Base-by-base conservation (phyloP, 139 green algal species). In the Pseudopediastrum boryanum region DNA sequence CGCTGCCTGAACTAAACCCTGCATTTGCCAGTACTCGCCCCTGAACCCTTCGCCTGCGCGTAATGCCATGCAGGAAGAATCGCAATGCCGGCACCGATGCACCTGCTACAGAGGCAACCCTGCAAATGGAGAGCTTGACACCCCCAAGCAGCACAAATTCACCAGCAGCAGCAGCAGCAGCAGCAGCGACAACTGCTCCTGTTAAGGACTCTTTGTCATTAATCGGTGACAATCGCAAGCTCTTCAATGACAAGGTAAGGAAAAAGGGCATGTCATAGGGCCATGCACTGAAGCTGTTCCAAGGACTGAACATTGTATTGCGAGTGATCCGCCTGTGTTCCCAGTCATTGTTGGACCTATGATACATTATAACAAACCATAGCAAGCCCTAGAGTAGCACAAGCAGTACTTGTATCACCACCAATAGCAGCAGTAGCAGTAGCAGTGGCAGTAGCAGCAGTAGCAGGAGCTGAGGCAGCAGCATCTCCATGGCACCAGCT, bases 171-270 rank as follows among this genome's bases (percentile, higher is more conserved):
- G 23, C 81, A 71, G 63, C 73, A 79, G 52, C 72, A 75, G 63
- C 65, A 36, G 35, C 44, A 38, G 64, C 71, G 46, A 38, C 36
- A 52, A 25, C 77, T 33, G 35, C 27, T n/a, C n/a, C n/a, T n/a
- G n/a, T 72, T 10, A 71, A 67, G 50, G 75, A 87, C 38, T 6
- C 43, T 2, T 52, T 87, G 5, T 56, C 56, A 7, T 56, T 65
- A 3, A 54, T 89, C 16, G 80, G 83, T 23, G 77, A 77, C 36
- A 90, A 90, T 31, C 79, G 77, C 25, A 38, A 43, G 27, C 79
- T 90, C 0, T 85, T 90, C 36, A 48, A 8, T 4, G 54, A 54
- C 19, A 78, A 85, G 75, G 85, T 85, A 25, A 36, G 71, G 31
- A 29, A 35, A 6, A 9, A 16, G 13, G 46, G 46, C 12, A 16